phyloP scores from a whole-genome alignment of 2,329 filamentous ascomycete genomes.

The Fusarium sp. region DNA sequence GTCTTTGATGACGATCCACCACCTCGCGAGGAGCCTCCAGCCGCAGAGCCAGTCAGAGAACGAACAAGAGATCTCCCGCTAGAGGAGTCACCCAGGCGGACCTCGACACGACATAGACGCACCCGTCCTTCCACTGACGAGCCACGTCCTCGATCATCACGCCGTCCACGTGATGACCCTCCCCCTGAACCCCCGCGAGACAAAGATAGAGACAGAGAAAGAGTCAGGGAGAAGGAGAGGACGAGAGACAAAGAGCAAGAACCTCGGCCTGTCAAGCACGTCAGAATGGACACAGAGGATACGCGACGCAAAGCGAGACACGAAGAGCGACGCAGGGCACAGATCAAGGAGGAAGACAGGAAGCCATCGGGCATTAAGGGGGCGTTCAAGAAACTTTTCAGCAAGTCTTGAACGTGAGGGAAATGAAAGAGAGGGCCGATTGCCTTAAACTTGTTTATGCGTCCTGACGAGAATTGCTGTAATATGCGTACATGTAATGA shows the following conservation, averaged over 20 bases:
- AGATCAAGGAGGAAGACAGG: conserved; percentile 49
- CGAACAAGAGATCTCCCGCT: conserved; percentile 40
- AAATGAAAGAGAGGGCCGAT: conserved; percentile 14
- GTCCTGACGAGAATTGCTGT: conserved; percentile 41
- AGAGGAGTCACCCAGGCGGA: conserved; percentile 50
- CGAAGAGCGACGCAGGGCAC: conserved; percentile 49
- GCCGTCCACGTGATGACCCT: conserved; percentile 37
- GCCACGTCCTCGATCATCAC: conserved; percentile 37
- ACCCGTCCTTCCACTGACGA: conserved; percentile 39
- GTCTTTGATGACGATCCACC: conserved; percentile 46
- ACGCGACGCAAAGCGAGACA: conserved; percentile 52
- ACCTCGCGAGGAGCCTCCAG: conserved; percentile 39
- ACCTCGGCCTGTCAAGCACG: conserved; percentile 35
- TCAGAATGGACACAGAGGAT: conserved; percentile 51
- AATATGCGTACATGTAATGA: conserved; percentile 43
- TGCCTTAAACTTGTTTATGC: conserved; percentile 36
- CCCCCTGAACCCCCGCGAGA: conserved; percentile 33
- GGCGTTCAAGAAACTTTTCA: conserved; percentile 50
- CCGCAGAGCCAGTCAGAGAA: conserved; percentile 38
- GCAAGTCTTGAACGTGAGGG: conserved; percentile 35
- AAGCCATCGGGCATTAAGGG: conserved; percentile 48
- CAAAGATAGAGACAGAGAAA: conserved; percentile 19
- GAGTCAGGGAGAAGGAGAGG: conserved; percentile 26
- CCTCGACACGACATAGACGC: conserved; percentile 36
- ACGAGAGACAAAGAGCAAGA: conserved; percentile 18